Conservation (phyloP, 2,329 filamentous ascomycete genomes). For the Pseudocercospora ulei region DNA sequence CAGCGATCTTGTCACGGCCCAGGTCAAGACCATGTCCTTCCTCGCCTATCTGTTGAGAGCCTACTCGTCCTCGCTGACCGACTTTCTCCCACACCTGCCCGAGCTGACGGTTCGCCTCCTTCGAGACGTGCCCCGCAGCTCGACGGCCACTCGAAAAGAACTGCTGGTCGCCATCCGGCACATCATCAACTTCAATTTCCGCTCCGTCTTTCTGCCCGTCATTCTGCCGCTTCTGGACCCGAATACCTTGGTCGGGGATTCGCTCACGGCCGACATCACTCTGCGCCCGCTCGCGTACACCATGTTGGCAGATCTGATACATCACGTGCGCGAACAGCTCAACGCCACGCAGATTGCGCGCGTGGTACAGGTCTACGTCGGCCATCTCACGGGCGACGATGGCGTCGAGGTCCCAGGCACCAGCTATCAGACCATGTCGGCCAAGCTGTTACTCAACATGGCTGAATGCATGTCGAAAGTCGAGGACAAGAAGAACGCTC, state of each 20-base stretch:
- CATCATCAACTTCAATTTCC: slow-evolving; percentile 98
- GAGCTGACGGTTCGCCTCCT: slow-evolving; percentile 82
- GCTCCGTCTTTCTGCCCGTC: slow-evolving; percentile 85
- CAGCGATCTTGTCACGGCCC: slow-evolving; percentile 92
- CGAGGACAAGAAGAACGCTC: slow-evolving; percentile 83
- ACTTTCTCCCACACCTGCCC: slow-evolving; percentile 77
- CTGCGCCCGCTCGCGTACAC: slow-evolving; percentile 94
- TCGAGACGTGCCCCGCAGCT: slow-evolving; percentile 89
- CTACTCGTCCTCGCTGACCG: slow-evolving; percentile 74
- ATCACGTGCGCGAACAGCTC: slow-evolving; percentile 87
- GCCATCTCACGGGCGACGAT: slow-evolving; percentile 88
- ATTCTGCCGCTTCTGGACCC: slow-evolving; percentile 94
- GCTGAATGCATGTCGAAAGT: slow-evolving; percentile 94
- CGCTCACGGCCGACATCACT: slow-evolving; percentile 90
- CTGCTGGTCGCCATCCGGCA: slow-evolving; percentile 91
- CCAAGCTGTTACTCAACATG: slow-evolving; percentile 93
- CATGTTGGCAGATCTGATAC: slow-evolving; percentile 95
- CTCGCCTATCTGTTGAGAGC: slow-evolving; percentile 83
- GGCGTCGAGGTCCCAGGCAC: slow-evolving; percentile 58
- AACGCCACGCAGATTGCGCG: slow-evolving; percentile 83
- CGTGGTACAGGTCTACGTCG: slow-evolving; percentile 94
- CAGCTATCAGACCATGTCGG: slow-evolving; percentile 99
- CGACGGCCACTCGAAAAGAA: slow-evolving; percentile 87
- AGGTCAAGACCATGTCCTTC: slow-evolving; percentile 99
- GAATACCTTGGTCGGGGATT: slow-evolving; percentile 86